Conservation (phyloP, 2,329 filamentous ascomycete species). For the Fusarium musae region DNA sequence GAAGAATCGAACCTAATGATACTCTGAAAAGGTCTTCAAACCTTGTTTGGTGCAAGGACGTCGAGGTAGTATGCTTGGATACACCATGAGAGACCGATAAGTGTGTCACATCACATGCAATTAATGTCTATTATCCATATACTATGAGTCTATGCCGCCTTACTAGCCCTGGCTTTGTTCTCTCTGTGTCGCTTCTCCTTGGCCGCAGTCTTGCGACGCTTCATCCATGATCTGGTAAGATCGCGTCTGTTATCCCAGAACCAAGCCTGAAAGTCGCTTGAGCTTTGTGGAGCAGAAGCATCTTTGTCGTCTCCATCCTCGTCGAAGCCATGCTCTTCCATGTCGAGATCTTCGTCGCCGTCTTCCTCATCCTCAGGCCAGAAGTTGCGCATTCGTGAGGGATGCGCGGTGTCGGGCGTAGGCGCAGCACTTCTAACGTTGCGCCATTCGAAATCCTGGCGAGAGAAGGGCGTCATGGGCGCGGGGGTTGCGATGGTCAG, state of each 20-base stretch:
- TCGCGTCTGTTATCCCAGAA: conserved; percentile 76
- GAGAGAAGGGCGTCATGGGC: conserved; percentile 86
- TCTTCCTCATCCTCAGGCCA: conserved; percentile 58
- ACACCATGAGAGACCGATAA: background rate
- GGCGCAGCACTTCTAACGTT: conserved; percentile 88
- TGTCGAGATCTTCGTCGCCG: conserved; percentile 49
- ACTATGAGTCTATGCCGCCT: conserved; percentile 49
- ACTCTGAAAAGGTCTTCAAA: background rate
- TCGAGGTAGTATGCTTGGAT: background rate
- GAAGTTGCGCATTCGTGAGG: conserved; percentile 70
- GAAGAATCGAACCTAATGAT: background rate
- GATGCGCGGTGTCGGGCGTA: conserved; percentile 91
- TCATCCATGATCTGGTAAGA: conserved; percentile 74
- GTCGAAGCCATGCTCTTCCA: conserved; percentile 43
- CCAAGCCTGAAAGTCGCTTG: conserved; percentile 71
- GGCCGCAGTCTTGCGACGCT: conserved; percentile 67
- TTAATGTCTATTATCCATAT: conserved; percentile 8
- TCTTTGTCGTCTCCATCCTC: conserved; percentile 45
- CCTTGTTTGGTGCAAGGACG: background rate
- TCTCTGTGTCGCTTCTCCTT: conserved; percentile 76
- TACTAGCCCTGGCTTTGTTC: conserved; percentile 65
- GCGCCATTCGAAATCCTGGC: conserved; percentile 79
- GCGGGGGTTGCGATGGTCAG: conserved; percentile 53
- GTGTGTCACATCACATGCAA: conserved; percentile 6
- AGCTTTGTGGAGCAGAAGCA: conserved; percentile 39